Conservation (phyloP, 176 grass and related monocot species). For the Tuctoria greenei region DNA sequence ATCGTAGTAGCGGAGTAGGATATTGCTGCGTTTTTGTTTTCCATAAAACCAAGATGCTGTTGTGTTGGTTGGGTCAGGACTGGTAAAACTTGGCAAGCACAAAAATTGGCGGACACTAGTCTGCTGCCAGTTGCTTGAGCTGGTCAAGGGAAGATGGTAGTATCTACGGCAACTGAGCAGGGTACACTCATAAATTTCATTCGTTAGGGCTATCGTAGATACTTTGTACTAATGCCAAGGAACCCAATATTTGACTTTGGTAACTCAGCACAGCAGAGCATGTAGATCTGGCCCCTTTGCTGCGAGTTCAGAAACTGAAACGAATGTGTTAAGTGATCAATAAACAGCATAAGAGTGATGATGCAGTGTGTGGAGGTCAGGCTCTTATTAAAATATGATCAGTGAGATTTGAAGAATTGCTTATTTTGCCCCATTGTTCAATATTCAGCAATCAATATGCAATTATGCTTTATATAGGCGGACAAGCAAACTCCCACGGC, state of each 20-base stretch:
- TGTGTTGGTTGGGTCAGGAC: conserved; percentile 25
- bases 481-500: neutral
- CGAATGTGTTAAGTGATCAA: neutral
- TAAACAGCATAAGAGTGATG: neutral
- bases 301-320: neutral
- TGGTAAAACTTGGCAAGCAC: conserved; percentile 22
- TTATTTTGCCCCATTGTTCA: neutral
- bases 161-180: neutral
- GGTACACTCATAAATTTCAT: neutral
- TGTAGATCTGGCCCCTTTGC: neutral
- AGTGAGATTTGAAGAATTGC: neutral
- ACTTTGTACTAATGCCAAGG: neutral
- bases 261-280: neutral
- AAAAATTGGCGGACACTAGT: neutral
- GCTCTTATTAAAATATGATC: neutral
- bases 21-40: neutral
- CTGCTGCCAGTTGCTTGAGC: neutral
- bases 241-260: neutral
- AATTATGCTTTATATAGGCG: neutral
- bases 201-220: neutral
- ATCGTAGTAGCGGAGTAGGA: conserved; percentile 16
- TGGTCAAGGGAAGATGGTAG: neutral
- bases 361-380: neutral
- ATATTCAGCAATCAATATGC: neutral
- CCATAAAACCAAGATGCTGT: neutral